Percentiles rank a stretch among this genome's conserved stretches.
Conservation (phyloP, 768 basidiomycete genomes). For the Tulasnella sp. region DNA sequence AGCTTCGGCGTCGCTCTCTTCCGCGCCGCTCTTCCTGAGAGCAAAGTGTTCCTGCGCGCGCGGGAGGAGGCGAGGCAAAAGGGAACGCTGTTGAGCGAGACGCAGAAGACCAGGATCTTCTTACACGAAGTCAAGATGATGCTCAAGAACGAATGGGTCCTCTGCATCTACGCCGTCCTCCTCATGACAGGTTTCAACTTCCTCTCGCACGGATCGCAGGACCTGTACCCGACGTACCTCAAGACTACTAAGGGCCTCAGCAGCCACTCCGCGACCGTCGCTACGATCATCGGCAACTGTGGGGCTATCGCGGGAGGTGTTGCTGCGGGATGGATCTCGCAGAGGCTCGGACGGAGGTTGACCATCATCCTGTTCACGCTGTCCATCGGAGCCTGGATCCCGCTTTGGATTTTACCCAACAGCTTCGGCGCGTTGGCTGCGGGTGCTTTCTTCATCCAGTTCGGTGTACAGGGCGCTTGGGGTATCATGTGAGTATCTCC, state of each 20-base stretch:
- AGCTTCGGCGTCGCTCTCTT: slow-evolving; percentile 41
- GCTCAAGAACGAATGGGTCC: slow-evolving; percentile 75
- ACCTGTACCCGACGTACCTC: slow-evolving; percentile 69
- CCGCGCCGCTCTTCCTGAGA: slow-evolving; percentile 44
- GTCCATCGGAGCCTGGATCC: slow-evolving; percentile 62
- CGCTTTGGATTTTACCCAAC: slow-evolving; percentile 78
- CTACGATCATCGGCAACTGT: slow-evolving; percentile 79
- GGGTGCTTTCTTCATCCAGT: slow-evolving; percentile 82
- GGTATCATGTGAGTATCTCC: slow-evolving; percentile 57
- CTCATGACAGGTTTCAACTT: slow-evolving; percentile 40
- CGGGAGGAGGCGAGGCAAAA: slow-evolving; percentile 36
- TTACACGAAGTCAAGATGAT: slow-evolving; percentile 66
- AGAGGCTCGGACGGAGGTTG: slow-evolving; percentile 77
- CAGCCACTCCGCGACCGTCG: slow-evolving; percentile 57
- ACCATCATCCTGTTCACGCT: slow-evolving; percentile 66
- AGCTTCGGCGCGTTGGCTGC: slow-evolving; percentile 67
- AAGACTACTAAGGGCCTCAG: slow-evolving; percentile 58
- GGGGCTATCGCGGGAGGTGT: slow-evolving; percentile 59
- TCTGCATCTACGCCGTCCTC: slow-evolving; percentile 79
- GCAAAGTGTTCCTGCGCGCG: slow-evolving; percentile 38
- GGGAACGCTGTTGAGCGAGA: slow-evolving; percentile 30
- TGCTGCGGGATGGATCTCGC: slow-evolving; percentile 67
- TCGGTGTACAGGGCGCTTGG: slow-evolving; percentile 89
- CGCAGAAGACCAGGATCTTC: slow-evolving; percentile 47
- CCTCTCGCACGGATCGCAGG: slow-evolving; percentile 68